Base-by-base conservation (phyloP, 2,329 filamentous ascomycete species). In the Chalaropsis thielavioides region DNA sequence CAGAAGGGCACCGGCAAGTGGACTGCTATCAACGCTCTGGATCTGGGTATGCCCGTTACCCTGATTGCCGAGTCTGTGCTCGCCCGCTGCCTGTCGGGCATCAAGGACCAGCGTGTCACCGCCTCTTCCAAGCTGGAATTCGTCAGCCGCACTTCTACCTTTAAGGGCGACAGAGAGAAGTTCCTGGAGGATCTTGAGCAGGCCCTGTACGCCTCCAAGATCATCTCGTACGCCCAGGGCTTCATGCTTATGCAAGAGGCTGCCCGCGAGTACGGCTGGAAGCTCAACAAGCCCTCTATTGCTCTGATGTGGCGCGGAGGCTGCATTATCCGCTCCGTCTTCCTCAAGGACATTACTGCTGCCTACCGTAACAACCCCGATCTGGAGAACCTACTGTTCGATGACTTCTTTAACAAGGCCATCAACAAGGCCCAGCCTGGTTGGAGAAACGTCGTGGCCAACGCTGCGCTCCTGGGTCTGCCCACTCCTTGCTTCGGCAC, bases 211-310 rank as follows among this genome's bases (percentile, higher is more conserved):
- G 94, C 94, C 71, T 97, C 92, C 74, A 99, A 99, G 89, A 99
- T 99, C 76, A 96, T 99, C 79, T 99, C 94, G 22, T 99, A 99
- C 76, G 91, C 94, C 70, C 94, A 99, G 81, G 94, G 94, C 76
- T 99, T 99, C 85, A 97, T 97, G 92, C 85, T 99, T 74, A 97
- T 99, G 85, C 92, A 97, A 81, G 88, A 95, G 80, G 92, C 94
- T 72, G 94, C 92, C 78, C 91, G 88, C 79, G 90, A 97, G 78
- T 99, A 95, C 81, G 78, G 80, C 72, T 99, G 94, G 94, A 96
- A 96, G 85, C 88, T 99, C 72, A 96, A 99, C 88, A 97, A 97
- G 88, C 94, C 94, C 70, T 96, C 95, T 72, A 99, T 99, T 74
- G 94, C 94, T 72, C 88, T 99, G 75, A 99, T 99, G 94, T 99